Base-by-base conservation (phyloP, 2,329 filamentous ascomycete species). In the Fusarium xylarioides region DNA sequence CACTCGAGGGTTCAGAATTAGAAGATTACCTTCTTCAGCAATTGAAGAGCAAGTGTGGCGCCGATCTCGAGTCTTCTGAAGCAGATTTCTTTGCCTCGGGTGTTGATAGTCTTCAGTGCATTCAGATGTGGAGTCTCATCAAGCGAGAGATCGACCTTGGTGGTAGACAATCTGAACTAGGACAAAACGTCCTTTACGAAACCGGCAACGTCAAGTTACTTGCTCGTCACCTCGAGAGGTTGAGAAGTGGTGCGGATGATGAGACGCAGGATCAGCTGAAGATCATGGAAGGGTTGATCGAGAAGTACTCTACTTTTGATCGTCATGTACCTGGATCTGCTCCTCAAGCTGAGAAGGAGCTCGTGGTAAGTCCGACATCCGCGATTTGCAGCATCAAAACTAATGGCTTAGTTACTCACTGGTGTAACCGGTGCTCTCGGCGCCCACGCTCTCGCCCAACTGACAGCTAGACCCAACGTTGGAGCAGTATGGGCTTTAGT, bases 391-490 rank as follows among this genome's bases (percentile, higher is more conserved):
- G n/a, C 3, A 21, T 1, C 12, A 9, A 35, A 15, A 4, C 52
- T 65, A 44, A 75, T 15, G 2, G 0, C 0, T 1, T 2, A 83
- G 79, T 72, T 91, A 18, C 79, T 92, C 14, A 91, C 90, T 4
- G 90, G 90, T 14, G 86, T 86, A 0, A 92, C 90, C 0, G 90
- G 90, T 3, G 88, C 88, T 9, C 81, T 92, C 0, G 90, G 90
- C 7, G 86, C 88, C 0, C 88, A 91, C 57, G 81, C 90, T 0
- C 83, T 90, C 5, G 85, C 87, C 1, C 86, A 91, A 19, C 83
- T 92, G 4, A 87, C 89, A 7, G 84, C 88, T 3, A 84, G 87
- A 34, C 85, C 88, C 11, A 88, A 90, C 42, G 84, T 92, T n/a
- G 82, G 82, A 35, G 79, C 80, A 6, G 82, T 89, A 0, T 89